Evolutionary conservation across 2,329 filamentous ascomycete species (phyloP), one percentile per base, ranked within the genome.

Genomic region (Blastomyces gilchristii): DNA sequence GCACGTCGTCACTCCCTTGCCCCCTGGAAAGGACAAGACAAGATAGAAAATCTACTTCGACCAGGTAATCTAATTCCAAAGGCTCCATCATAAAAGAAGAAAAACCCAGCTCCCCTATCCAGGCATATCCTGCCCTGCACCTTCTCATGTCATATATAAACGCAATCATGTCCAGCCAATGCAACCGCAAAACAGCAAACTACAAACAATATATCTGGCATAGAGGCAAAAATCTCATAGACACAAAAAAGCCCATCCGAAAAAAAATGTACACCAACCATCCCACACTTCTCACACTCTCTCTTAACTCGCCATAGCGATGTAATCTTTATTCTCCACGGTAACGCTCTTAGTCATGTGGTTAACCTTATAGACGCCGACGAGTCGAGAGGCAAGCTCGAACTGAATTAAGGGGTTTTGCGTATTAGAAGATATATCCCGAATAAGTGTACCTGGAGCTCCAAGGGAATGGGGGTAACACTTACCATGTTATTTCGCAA

Each of bases 351-450:
- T 94, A 65, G 90, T 94, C 86, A 97, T 99, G 77, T 99, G 93
- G 77, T 96, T 97, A 74, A 99, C 94, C 82, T 99, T 99, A 82
- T 99, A 99, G 63, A 99, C 94, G 69, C 95, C 95, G 16, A 99
- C 91, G 64, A 99, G 83, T 63, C 95, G 85, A 63, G 91, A 86
- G n/a, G 95, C 93, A 67, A 99, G 85, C 81, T 99, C 94, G 77
- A 99, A 99, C 77, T 79, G 53, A 52, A 58, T 25, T 49, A 28
- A 2, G 5, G 4, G 22, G 47, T 50, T 28, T 28, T 28, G 25
- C 11, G 49, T 12, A 25, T 52, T 52, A 52, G 49, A 52, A 52
- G 45, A 28, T 0, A 28, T 25, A 11, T 14, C 7, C 9, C 41
- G 39, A 58, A 45, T 2, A 50, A 50, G 25, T 5, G 39, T 41